phyloP scores from a whole-genome alignment of 176 grass and related monocot genomes.

The Carex parvula region DNA sequence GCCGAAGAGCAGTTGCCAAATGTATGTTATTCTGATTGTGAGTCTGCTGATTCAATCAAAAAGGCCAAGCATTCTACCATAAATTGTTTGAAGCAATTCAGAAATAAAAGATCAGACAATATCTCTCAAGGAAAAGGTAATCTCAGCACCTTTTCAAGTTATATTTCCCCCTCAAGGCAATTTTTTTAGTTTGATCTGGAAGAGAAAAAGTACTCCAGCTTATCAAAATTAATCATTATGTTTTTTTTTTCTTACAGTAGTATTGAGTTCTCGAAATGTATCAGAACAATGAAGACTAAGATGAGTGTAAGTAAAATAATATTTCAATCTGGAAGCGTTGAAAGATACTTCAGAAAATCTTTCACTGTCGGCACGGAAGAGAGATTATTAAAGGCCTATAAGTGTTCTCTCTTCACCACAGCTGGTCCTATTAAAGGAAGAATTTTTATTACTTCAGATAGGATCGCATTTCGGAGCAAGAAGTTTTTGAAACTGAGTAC shows the following conservation, averaged over 20 bases:
- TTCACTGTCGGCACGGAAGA: conserved; percentile 59
- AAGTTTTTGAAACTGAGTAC: conserved; percentile 47
- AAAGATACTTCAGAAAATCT: conserved; percentile 58
- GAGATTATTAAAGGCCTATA: conserved; percentile 49
- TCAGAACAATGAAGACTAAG: conserved; percentile 86
- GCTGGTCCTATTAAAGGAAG: conserved; percentile 67
- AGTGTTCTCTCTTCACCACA: conserved; percentile 89
- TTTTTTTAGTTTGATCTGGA: neutral
- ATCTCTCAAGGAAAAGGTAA: conserved; percentile 8
- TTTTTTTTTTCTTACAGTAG: conserved; percentile 37
- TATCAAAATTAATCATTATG: neutral
- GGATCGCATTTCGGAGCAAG: conserved; percentile 64
- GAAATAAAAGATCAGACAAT: neutral
- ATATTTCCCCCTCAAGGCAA: neutral
- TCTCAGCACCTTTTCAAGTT: neutral
- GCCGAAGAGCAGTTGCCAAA: conserved; percentile 43
- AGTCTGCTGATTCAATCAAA: conserved; percentile 30
- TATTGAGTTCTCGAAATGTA: conserved; percentile 49
- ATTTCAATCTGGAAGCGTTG: conserved; percentile 60
- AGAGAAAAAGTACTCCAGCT: neutral
- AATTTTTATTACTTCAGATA: conserved; percentile 63
- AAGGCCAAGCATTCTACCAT: conserved; percentile 7
- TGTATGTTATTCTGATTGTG: conserved; percentile 2
- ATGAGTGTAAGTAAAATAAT: conserved; percentile 52
- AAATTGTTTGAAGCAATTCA: neutral